Conservation (phyloP, 805 yeast genomes). For the Saccharomyces eubayanus region DNA sequence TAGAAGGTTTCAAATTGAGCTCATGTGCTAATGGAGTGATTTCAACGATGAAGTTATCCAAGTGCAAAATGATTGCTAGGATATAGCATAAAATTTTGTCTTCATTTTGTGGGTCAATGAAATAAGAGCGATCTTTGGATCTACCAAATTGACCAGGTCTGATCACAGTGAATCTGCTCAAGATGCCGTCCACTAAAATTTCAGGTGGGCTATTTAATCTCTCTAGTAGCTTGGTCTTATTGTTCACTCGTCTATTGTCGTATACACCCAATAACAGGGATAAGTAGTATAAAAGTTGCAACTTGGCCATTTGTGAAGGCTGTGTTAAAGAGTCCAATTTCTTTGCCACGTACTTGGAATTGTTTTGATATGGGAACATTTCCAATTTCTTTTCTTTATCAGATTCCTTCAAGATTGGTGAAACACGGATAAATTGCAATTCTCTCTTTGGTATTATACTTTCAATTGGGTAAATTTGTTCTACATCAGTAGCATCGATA, state of each 20-base stretch:
- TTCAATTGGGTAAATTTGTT: conserved; percentile 70
- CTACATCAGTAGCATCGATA: conserved; percentile 71
- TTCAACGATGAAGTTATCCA: conserved; percentile 68
- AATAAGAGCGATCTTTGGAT: conserved; percentile 66
- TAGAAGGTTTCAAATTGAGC: conserved; percentile 69
- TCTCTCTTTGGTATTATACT: conserved; percentile 64
- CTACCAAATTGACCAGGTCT: conserved; percentile 61
- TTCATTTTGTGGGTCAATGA: conserved; percentile 80
- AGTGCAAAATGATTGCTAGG: conserved; percentile 61
- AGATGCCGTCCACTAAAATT: conserved; percentile 56
- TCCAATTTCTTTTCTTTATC: conserved; percentile 44
- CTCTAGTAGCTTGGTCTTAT: conserved; percentile 50
- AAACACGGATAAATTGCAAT: conserved; percentile 54
- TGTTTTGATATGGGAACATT: conserved; percentile 48
- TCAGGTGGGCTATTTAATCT: conserved; percentile 67
- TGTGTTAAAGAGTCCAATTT: conserved; percentile 36
- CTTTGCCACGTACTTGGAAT: conserved; percentile 48
- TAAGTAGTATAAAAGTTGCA: conserved; percentile 70
- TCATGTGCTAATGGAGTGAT: conserved; percentile 79
- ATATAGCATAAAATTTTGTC: conserved; percentile 79
- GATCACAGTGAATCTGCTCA: conserved; percentile 62
- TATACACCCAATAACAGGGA: conserved; percentile 76
- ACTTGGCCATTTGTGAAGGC: conserved; percentile 44
- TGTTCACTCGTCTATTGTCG: conserved; percentile 56
- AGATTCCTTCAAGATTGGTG: conserved; percentile 48